A percentile compares a stretch with the other conserved stretches of the same genome.
phyloP scores from a whole-genome alignment of 1,139 yeast genomes.

The Yamadazyma pseudoaaseri region DNA sequence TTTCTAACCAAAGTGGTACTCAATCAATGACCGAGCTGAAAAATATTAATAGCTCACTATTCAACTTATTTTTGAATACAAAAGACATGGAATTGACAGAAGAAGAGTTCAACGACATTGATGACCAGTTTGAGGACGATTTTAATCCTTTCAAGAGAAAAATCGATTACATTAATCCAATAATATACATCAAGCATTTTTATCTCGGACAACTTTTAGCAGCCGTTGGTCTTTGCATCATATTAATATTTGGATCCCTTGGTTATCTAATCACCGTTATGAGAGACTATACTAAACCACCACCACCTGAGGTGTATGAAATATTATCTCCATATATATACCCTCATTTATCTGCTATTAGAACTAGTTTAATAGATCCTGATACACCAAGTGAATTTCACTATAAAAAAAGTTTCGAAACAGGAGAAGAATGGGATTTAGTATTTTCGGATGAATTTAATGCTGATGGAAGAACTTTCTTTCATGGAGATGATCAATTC shows the following conservation, averaged over 20 bases:
- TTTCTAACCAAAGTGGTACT: too few relatives aligned
- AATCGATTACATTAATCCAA: slow-evolving; percentile 17
- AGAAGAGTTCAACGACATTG: too few relatives aligned
- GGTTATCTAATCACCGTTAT: slow-evolving; percentile 15
- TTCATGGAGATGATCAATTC: slow-evolving; percentile 31
- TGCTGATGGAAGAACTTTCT: slow-evolving; percentile 29
- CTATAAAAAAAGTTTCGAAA: slow-evolving; percentile 11
- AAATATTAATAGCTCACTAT: too few relatives aligned
- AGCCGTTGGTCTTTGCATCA: slow-evolving; percentile 10
- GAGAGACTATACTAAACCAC: slow-evolving; percentile 6
- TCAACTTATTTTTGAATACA: too few relatives aligned
- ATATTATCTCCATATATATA: slow-evolving; percentile 17
- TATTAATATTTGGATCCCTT: slow-evolving; percentile 16
- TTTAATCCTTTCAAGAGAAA: too few relatives aligned
- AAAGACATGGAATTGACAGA: too few relatives aligned
- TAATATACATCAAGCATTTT: slow-evolving; percentile 10
- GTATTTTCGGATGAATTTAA: slow-evolving; percentile 33
- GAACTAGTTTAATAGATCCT: slow-evolving; percentile 26
- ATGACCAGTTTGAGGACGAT: too few relatives aligned
- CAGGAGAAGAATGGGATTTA: slow-evolving; percentile 23
- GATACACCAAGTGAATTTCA: slow-evolving; percentile 23
- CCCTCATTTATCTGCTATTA: slow-evolving; percentile 23
- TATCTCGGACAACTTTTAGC: slow-evolving; percentile 14
- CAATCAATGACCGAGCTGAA: too few relatives aligned
- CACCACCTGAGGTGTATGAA: slow-evolving; percentile 18